Conservation (phyloP, 2,329 filamentous ascomycete genomes). For the Xylariales sp. region DNA sequence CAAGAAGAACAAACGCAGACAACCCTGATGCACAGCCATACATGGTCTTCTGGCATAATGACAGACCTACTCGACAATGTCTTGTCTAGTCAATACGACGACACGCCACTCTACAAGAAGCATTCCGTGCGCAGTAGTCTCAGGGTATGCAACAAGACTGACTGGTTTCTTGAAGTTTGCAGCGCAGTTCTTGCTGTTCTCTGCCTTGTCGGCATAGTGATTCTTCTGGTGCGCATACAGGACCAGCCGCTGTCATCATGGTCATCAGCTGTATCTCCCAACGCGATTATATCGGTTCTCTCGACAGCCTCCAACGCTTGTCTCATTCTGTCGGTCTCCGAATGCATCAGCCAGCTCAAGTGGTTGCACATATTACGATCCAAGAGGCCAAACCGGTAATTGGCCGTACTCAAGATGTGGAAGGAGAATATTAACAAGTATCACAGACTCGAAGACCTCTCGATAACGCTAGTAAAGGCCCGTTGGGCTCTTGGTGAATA, state of each 20-base stretch:
- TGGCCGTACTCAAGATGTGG: background rate
- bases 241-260: background rate
- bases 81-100: no score
- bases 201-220: background rate
- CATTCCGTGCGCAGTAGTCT: background rate
- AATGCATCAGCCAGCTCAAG: slow-evolving; percentile 6
- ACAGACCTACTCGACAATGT: no score
- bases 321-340: background rate
- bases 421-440: no score
- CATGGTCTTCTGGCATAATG: no score
- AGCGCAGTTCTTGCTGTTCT: background rate
- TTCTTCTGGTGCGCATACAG: background rate
- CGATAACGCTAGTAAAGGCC: background rate
- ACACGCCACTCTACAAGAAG: no score
- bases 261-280: slow-evolving; percentile 1
- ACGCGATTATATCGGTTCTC: slow-evolving; percentile 1
- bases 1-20: no score
- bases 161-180: slow-evolving; percentile 1
- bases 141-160: background rate
- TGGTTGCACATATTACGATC: slow-evolving; percentile 5
- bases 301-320: slow-evolving; percentile 2
- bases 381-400: background rate
- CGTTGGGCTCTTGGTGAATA: background rate
- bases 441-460: background rate
- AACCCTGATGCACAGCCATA: no score